Evolutionary conservation across 306 rosid genomes (phyloP).

Genomic region (Abrus precatorius): DNA sequence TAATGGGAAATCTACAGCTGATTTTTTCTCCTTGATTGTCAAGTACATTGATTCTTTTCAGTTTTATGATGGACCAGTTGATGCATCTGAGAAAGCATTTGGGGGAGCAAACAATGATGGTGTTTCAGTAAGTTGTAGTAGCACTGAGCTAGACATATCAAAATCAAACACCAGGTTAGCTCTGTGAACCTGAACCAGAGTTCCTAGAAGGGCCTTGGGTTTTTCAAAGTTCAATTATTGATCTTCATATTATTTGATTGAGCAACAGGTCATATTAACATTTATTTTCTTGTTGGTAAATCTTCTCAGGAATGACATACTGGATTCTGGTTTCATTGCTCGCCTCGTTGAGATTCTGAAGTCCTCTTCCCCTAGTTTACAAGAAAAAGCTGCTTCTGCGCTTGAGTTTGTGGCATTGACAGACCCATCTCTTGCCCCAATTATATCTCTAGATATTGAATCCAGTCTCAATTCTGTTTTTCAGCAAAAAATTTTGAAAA

Average conservation of each 20-base stretch:
- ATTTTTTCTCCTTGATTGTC: conserved; percentile 48
- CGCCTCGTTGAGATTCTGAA: conserved; percentile 79
- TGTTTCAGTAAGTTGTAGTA: conserved; percentile 45
- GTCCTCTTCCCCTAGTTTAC: conserved; percentile 68
- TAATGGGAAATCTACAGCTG: conserved; percentile 43
- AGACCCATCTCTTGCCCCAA: conserved; percentile 64
- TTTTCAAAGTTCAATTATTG: conserved; percentile 36
- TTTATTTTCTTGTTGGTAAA: not conserved
- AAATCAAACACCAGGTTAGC: conserved; percentile 62
- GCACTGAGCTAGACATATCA: conserved; percentile 39
- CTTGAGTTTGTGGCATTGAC: conserved; percentile 76
- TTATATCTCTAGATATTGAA: conserved; percentile 65
- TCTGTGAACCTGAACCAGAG: conserved; percentile 15
- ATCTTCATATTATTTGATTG: conserved; percentile 32
- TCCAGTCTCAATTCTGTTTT: conserved; percentile 72
- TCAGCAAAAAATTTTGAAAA: conserved; percentile 65
- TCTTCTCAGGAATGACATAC: conserved; percentile 65
- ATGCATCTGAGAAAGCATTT: conserved; percentile 55
- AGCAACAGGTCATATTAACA: conserved; percentile 27
- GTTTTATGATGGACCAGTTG: conserved; percentile 77
- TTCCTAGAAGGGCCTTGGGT: conserved; percentile 12
- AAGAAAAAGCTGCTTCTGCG: conserved; percentile 79
- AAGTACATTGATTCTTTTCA: conserved; percentile 66
- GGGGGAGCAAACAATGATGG: conserved; percentile 45
- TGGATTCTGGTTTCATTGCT: conserved; percentile 62